phyloP scores from a whole-genome alignment of 805 yeast genomes.

The Phaffomyces antillensis region DNA sequence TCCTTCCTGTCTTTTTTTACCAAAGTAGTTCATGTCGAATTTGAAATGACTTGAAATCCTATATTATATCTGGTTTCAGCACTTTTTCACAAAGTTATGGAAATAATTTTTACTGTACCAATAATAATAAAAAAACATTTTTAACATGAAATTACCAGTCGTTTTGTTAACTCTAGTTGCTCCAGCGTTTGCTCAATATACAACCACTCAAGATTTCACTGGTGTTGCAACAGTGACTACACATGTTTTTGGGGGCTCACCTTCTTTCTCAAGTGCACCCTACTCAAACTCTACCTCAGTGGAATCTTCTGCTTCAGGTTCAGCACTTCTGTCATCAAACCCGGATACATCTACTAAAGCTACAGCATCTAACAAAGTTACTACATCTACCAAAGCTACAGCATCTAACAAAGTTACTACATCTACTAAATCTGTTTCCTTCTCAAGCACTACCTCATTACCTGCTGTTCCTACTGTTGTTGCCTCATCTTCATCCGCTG shows the following conservation, averaged over 20 bases:
- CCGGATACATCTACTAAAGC: background rate
- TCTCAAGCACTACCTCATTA: background rate
- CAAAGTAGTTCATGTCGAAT: background rate
- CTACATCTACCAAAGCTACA: background rate
- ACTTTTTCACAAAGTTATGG: background rate
- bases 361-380: background rate
- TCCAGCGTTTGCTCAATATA: slow-evolving; percentile 15
- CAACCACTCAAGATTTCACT: slow-evolving; percentile 15
- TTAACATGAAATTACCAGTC: slow-evolving; percentile 6
- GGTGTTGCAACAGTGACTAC: slow-evolving; percentile 12
- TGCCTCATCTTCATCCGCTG: background rate
- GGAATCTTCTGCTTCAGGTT: background rate
- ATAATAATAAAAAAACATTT: background rate
- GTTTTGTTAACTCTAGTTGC: slow-evolving; percentile 10
- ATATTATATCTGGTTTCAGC: slow-evolving; percentile 2
- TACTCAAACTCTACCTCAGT: background rate
- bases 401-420: background rate
- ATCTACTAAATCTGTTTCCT: background rate
- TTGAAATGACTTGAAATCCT: background rate
- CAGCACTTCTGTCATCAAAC: background rate
- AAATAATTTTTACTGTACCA: background rate
- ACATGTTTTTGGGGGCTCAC: slow-evolving; percentile 3
- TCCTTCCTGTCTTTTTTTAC: background rate
- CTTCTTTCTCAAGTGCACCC: background rate
- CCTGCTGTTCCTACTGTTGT: background rate